Conservation (phyloP, 441 rosid genomes). For the Erysimum pusillum region DNA sequence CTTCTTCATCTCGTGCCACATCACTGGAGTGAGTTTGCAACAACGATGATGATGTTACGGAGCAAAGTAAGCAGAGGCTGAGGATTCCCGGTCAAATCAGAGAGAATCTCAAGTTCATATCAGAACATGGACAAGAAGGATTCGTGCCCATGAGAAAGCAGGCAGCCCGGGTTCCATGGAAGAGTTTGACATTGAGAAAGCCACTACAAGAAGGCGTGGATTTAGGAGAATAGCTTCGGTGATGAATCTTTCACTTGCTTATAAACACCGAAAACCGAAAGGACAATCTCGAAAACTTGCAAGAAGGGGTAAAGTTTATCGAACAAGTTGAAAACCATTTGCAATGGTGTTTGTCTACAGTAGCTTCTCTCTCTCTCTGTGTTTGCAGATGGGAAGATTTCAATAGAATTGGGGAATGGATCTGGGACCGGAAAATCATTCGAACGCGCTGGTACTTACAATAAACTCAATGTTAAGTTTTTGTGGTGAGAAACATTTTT, state of each 20-base stretch:
- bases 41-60: too few relatives aligned
- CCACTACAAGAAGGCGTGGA: constrained; percentile 91
- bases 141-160: constrained; percentile 99
- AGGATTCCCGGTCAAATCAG: constrained; percentile 89
- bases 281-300: constrained; percentile 93
- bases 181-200: constrained; percentile 97
- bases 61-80: constrained; percentile 24
- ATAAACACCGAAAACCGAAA: constrained; percentile 93
- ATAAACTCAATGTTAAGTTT: constrained; percentile 5
- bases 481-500: constrained; percentile 8
- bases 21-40: too few relatives aligned
- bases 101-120: constrained; percentile 76
- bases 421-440: constrained; percentile 95
- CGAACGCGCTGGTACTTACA: constrained; percentile 85
- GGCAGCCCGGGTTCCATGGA: constrained; percentile 71
- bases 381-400: constrained; percentile 71
- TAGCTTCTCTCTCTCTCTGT: constrained; percentile 15
- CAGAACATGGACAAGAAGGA: constrained; percentile 93
- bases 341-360: constrained; percentile 2
- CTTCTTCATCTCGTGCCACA: too few relatives aligned
- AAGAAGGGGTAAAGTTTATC: constrained; percentile 74
- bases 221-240: constrained; percentile 81
- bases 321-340: constrained; percentile 1
- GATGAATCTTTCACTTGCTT: constrained; percentile 93
- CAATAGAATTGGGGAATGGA: constrained; percentile 98